Conservation (phyloP, 306 rosid genomes). For the Purshia tridentata region DNA sequence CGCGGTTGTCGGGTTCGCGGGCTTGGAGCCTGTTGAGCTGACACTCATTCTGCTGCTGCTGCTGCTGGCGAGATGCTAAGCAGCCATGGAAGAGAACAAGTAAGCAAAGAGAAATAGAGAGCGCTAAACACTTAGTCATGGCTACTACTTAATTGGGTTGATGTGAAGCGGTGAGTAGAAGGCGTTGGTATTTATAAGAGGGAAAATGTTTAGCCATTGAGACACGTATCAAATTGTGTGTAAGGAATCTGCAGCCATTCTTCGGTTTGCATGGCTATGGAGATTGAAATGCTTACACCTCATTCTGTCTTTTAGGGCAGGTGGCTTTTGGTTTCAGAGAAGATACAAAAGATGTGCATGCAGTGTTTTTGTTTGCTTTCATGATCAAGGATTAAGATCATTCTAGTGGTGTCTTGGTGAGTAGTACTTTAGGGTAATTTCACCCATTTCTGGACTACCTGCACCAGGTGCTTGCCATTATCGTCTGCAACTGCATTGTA, state of each 20-base stretch:
- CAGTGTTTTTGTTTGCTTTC: no score
- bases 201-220: no score
- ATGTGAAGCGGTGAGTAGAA: slow-evolving; percentile 8
- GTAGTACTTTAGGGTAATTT: no score
- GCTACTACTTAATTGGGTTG: no score
- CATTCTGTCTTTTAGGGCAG: not conserved
- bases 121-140: slow-evolving; percentile 46
- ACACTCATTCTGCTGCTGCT: slow-evolving; percentile 25
- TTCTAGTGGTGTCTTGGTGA: no score
- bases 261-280: slow-evolving; percentile 28
- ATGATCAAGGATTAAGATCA: no score
- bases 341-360: not conserved
- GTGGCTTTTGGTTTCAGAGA: slow-evolving; percentile 19
- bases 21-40: slow-evolving; percentile 33
- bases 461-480: no score
- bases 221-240: slow-evolving; percentile 7
- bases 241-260: slow-evolving; percentile 14
- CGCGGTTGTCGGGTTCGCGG: slow-evolving; percentile 34
- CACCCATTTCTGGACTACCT: no score
- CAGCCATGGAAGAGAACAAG: slow-evolving; percentile 40
- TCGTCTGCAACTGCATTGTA: not conserved
- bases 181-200: no score
- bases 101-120: slow-evolving; percentile 32
- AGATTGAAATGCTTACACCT: slow-evolving; percentile 12
- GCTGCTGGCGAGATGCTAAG: slow-evolving; percentile 11